Percentiles rank a stretch among this genome's conserved stretches.
Conservation (phyloP, 257 asterid genomes). For the Plectranthus barbatus region DNA sequence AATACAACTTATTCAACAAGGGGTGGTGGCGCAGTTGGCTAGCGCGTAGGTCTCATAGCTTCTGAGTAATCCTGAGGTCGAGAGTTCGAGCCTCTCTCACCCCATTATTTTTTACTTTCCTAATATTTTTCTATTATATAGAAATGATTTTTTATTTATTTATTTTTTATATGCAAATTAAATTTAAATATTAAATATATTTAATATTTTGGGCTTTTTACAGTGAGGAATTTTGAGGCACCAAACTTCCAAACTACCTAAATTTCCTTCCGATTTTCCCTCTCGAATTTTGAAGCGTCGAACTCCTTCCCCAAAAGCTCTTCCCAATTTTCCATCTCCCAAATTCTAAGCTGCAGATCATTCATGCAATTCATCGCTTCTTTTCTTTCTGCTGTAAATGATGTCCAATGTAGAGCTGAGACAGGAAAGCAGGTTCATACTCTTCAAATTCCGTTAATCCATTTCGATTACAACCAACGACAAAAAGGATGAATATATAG, state of each 20-base stretch:
- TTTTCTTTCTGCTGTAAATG: not conserved
- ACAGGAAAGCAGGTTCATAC: not conserved
- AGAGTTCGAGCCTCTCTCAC: conserved; percentile 61
- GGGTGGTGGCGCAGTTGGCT: conserved; percentile 99
- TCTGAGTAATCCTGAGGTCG: conserved; percentile 49
- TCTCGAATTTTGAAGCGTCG: conserved; percentile 1
- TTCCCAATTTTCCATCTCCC: conserved; percentile 2
- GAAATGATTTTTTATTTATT: too few species aligned
- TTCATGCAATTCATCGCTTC: not conserved
- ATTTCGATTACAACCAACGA: not conserved
- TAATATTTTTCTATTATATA: too few species aligned
- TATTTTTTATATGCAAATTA: too few species aligned
- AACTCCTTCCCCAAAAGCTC: not conserved
- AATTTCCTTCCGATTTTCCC: conserved; percentile 8
- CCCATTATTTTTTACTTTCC: too few species aligned
- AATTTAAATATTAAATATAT: too few species aligned
- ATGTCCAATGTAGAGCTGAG: conserved; percentile 9
- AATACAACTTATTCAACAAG: too few species aligned
- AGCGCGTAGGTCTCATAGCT: conserved; percentile 99
- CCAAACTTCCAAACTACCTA: not conserved
- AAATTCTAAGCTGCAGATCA: not conserved
- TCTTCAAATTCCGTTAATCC: not conserved
- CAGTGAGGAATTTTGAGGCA: not conserved
- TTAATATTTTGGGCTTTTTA: too few species aligned
- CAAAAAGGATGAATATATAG: not conserved